These are phyloP conservation scores for Mycena crocata DNA, from an alignment of 768 basidiomycete species.

Conservation along the genomic window DNA sequence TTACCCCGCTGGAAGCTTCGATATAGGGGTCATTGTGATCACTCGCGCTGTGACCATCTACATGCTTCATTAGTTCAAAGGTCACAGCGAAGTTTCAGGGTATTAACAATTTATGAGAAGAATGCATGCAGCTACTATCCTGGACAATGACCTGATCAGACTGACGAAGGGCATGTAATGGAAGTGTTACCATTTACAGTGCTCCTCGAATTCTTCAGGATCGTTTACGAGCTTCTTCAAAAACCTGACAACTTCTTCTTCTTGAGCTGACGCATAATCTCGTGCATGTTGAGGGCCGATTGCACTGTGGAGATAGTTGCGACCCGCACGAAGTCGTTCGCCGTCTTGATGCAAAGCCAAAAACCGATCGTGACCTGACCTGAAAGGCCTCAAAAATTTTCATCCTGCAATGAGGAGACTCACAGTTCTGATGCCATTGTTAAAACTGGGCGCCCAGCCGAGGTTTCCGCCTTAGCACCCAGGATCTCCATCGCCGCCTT, in stretches of 20 bases:
- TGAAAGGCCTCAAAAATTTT: not conserved
- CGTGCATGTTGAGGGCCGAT: not conserved
- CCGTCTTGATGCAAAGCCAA: not conserved
- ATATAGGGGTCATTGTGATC: slow-evolving; percentile 5
- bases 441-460: not conserved
- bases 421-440: slow-evolving; percentile 2
- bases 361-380: slow-evolving; percentile 4
- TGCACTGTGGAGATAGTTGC: not conserved
- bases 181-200: not conserved
- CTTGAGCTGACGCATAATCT: not conserved
- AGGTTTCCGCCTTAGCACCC: not conserved
- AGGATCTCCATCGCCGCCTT: slow-evolving; percentile 3
- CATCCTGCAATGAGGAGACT: not conserved
- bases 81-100: not conserved
- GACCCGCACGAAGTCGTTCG: not conserved
- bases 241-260: slow-evolving; percentile 6
- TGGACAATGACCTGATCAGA: not conserved
- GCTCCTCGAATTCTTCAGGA: slow-evolving; percentile 6
- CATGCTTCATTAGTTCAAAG: not conserved
- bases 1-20: not conserved
- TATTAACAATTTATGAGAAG: not conserved
- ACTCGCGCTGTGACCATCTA: not conserved
- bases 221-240: not conserved
- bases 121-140: not conserved
- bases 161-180: not conserved